Evolutionary conservation across 78 protist genomes (phyloP), one percentile per base, ranked within the genome.

Genomic region (Dictyostelium intermedium): DNA sequence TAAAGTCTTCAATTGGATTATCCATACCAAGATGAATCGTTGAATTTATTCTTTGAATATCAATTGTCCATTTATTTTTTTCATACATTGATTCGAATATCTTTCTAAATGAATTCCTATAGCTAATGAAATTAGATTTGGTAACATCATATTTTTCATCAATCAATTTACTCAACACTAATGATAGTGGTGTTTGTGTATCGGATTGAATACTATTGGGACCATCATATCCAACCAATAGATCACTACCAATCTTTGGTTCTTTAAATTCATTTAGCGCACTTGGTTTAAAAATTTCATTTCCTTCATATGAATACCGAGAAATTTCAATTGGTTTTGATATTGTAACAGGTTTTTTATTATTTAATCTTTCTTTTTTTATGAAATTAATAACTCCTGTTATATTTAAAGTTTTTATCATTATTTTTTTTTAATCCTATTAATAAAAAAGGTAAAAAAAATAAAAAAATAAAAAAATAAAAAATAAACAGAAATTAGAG

Each of bases 1-100:
- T 23, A 39, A 9, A 37, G n/a, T 39, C 53, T 14, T 23, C 8
- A 2, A 2, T 35, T 23, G 10, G 39, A 23, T 39, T 39, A 76
- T 76, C 43, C 53, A 76, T 41, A 76, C 82, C 82, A 0, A 76
- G 20, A 41, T 76, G 82, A 41, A 76, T 76, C 7, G 82, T 76
- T 34, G 45, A 34, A 39, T 10, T 14, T 0, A 76, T 23, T 76
- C 56, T 76, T 76, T 76, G 82, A 76, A 76, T 23, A 18, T 35
- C 1, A 16, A 37, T 23, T n/a, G 56, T 0, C 82, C 82, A 76
- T 7, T 25, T 1, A 0, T 23, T n/a, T 5, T 20, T 16, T 7
- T 39, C 53, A 10, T 76, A 5, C 6, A 20, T 23, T 76, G 82
- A 76, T 39, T 34, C 45, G 27, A 76, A 76, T 76, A 76, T 39